A percentile compares a stretch with the other conserved stretches of the same genome.
These are phyloP conservation scores for Tylopilus vinaceipallidus DNA, from an alignment of 768 basidiomycete species.

Conservation along the genomic window DNA sequence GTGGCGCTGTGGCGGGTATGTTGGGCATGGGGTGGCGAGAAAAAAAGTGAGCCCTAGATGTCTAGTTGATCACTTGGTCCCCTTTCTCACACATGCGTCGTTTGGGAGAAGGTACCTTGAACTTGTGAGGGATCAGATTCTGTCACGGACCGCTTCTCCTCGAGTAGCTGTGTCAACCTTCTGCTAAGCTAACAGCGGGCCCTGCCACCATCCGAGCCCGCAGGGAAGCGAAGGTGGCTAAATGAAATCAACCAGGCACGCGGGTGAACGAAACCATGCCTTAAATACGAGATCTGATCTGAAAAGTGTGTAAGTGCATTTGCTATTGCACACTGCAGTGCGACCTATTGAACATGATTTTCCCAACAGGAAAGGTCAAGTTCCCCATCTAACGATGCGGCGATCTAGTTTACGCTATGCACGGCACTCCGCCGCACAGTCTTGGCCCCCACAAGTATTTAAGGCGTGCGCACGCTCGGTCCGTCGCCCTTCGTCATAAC, in stretches of 20 bases:
- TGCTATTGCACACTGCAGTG: constrained; percentile 30
- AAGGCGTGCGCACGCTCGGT: constrained; percentile 12
- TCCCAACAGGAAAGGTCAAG: constrained; percentile 35
- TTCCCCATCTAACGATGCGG: constrained; percentile 33
- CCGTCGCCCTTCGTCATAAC: constrained; percentile 19
- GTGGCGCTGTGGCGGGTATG: constrained; percentile 20
- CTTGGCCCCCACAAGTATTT: constrained; percentile 23
- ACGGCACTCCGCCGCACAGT: constrained; percentile 32
- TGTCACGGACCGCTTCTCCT: constrained; percentile 26
- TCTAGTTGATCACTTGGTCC: constrained; percentile 16
- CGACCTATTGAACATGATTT: constrained; percentile 32
- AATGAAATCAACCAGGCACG: constrained; percentile 37
- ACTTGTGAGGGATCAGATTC: constrained; percentile 13
- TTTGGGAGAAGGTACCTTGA: constrained; percentile 8
- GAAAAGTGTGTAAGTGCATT: constrained; percentile 28
- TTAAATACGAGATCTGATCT: constrained; percentile 37
- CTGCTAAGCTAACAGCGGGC: constrained; percentile 14
- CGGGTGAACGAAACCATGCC: constrained; percentile 26
- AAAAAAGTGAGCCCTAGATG: constrained; percentile 11
- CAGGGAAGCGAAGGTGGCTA: constrained; percentile 33
- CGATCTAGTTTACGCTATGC: constrained; percentile 34
- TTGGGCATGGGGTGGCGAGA: constrained; percentile 18
- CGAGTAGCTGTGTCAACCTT: constrained; percentile 21
- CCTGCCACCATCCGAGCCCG: constrained; percentile 25
- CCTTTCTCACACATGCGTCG: constrained; percentile 23